phyloP scores from a whole-genome alignment of 257 asterid species.

The Solanum phureja region DNA sequence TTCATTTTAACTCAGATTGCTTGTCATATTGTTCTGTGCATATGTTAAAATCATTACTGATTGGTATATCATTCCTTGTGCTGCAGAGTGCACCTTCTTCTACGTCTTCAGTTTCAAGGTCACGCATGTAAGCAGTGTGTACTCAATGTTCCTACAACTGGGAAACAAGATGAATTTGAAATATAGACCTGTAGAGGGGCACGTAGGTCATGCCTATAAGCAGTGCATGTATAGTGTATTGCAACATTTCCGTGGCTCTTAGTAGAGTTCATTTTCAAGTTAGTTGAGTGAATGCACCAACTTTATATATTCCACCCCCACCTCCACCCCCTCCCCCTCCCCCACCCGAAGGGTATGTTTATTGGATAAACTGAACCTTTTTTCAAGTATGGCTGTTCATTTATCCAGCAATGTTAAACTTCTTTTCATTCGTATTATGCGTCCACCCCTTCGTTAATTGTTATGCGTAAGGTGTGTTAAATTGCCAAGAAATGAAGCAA shows the following conservation, averaged over 20 bases:
- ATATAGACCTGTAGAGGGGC: background rate
- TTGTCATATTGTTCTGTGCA: background rate
- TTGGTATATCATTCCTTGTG: background rate
- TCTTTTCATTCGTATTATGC: background rate
- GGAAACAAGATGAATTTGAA: background rate
- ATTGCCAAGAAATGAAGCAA: background rate
- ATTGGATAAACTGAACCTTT: background rate
- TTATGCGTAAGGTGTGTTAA: background rate
- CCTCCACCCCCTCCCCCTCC: background rate
- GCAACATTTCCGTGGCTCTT: background rate
- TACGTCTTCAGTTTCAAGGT: constrained; percentile 32
- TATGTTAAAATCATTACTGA: background rate
- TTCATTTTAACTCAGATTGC: background rate
- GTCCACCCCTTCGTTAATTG: background rate
- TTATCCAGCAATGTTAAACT: background rate
- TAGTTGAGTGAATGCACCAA: background rate
- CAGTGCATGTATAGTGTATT: background rate
- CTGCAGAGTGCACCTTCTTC: constrained; percentile 16
- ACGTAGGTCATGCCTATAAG: background rate
- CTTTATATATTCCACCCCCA: background rate
- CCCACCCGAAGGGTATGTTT: background rate
- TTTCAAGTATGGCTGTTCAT: background rate
- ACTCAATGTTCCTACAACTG: background rate
- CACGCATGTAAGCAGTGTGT: constrained; percentile 41
- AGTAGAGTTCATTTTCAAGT: background rate